Evolutionary conservation across 106 monocot genomes (phyloP), one percentile per base, ranked within the genome.

Genomic region (Apostasia shenzhenica): DNA sequence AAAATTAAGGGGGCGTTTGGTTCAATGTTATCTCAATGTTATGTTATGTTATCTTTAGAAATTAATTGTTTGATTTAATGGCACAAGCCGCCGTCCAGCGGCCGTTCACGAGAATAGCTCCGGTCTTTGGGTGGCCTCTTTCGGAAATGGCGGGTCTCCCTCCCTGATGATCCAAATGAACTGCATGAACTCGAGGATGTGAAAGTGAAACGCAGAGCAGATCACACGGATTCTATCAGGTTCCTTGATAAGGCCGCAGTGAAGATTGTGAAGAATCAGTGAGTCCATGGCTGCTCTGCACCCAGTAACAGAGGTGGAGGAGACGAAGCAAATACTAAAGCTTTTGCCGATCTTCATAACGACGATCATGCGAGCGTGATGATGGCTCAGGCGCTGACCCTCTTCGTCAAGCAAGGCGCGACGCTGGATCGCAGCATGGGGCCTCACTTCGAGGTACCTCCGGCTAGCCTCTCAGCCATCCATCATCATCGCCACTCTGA

Each of bases 141-240:
- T 6, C 62, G 65, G 54, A 83, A 83, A 49, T 57, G 74, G 61
- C 67, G 54, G 54, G 38, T 68, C 0, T 12, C 61, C 0, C 45
- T 83, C 45, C 83, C 83, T 39, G 14, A 12, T 1, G 72, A 83
- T 58, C 72, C 83, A 9, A 71, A 71, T 51, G 74, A 83, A 44
- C 56, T 83, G 8, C 41, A 83, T 67, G 82, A 83, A 66, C 13
- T 75, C 12, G 55, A 55, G 41, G 68, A 72, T 55, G 7, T 42
- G 44, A 38, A 67, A 39, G 53, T 39, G n/a, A 67, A 73, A n/a
- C n/a, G n/a, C 37, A 57, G 70, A 14, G 59, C 73, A 63, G 66
- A 70, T 10, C 11, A 45, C 5, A 73, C 39, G 14, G 66, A 63
- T 54, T 44, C 49, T 1, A 80, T 80, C 61, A 80, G 80, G 38